These are phyloP conservation scores for Dictyostelium capitatum DNA, from an alignment of 78 protist species.

Conservation along the genomic window DNA sequence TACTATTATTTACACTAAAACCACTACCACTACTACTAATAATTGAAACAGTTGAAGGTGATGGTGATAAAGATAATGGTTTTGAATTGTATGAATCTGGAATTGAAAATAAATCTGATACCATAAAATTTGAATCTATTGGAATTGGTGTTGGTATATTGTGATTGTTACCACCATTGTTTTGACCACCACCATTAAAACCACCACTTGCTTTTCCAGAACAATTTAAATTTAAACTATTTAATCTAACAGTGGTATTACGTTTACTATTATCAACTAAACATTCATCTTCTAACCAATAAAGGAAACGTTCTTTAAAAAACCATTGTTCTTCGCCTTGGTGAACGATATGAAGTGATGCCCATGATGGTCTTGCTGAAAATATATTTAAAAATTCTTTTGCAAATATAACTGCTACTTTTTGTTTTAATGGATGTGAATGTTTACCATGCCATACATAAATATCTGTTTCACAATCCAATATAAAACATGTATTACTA, in stretches of 20 bases:
- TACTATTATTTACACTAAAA: slow-evolving; percentile 2
- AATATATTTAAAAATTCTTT: slow-evolving; percentile 68
- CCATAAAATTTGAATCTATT: slow-evolving; percentile 21
- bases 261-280: slow-evolving; percentile 38
- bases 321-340: slow-evolving; percentile 75
- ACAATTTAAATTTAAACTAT: too few relatives aligned
- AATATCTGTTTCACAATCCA: slow-evolving; percentile 76
- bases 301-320: slow-evolving; percentile 70
- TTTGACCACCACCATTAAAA: background rate
- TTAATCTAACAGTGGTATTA: slow-evolving; percentile 8
- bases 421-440: slow-evolving; percentile 59
- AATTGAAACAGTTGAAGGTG: slow-evolving; percentile 5
- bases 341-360: slow-evolving; percentile 59
- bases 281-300: slow-evolving; percentile 75
- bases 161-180: background rate
- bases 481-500: slow-evolving; percentile 65
- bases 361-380: slow-evolving; percentile 70
- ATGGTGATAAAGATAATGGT: slow-evolving; percentile 11
- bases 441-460: slow-evolving; percentile 71
- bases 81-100: slow-evolving; percentile 13
- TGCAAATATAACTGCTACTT: slow-evolving; percentile 61
- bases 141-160: slow-evolving; percentile 52
- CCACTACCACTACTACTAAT: background rate
- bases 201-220: background rate
- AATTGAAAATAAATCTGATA: slow-evolving; percentile 21